A percentile compares a stretch with the other conserved stretches of the same genome.
Evolutionary conservation across 345 rosid genomes (phyloP).

Genomic region (Ailanthus altissimus): DNA sequence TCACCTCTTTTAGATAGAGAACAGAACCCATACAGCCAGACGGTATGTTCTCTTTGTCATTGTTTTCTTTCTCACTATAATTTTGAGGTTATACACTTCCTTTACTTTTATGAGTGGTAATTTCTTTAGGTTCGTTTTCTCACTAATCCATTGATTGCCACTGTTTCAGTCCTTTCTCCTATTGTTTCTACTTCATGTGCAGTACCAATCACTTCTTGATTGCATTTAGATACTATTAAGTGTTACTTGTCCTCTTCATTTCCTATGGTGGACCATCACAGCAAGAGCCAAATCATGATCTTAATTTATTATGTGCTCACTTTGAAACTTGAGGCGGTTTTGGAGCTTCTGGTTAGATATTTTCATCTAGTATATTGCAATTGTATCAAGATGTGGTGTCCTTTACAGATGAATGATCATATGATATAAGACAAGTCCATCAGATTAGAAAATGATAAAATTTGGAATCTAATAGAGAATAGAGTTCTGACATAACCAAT

Average conservation of each 20-base stretch:
- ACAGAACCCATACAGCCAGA: neutral
- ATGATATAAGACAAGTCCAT: neutral
- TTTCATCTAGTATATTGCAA: neutral
- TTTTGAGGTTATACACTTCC: neutral
- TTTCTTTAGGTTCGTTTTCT: neutral
- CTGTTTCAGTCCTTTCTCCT: neutral
- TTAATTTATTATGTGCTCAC: neutral
- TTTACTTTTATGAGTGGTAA: neutral
- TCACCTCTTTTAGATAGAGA: slow-evolving; percentile 9
- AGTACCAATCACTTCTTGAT: neutral
- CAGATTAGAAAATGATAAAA: neutral
- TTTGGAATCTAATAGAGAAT: neutral
- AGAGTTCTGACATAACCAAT: no score
- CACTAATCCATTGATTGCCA: neutral
- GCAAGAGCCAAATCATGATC: neutral
- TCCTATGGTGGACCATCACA: neutral
- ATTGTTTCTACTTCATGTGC: neutral
- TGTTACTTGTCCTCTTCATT: neutral
- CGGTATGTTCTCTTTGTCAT: slow-evolving; percentile 11
- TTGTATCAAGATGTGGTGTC: neutral
- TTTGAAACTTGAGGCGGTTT: neutral
- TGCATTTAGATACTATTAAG: neutral
- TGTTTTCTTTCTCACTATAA: neutral
- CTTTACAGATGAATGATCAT: neutral
- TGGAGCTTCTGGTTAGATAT: no score